These are phyloP conservation scores for Naegleria lovaniensis DNA, from an alignment of 208 protist species.

Conservation along the genomic window DNA sequence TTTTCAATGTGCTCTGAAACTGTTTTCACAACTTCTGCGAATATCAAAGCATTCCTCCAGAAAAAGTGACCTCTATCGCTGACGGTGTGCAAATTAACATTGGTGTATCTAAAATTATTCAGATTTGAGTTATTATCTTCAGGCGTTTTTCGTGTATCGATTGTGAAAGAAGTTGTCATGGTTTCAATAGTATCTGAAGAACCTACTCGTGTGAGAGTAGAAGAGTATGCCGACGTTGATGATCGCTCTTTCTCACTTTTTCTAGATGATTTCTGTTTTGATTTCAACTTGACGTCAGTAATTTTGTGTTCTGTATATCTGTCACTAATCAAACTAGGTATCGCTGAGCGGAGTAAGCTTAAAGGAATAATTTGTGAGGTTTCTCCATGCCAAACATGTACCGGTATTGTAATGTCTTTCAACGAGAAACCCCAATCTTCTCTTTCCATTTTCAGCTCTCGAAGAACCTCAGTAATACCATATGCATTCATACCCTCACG, in stretches of 20 bases:
- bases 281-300: not conserved
- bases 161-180: not conserved
- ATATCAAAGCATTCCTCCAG: not conserved
- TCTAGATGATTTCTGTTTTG: not conserved
- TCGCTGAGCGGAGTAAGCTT: not conserved
- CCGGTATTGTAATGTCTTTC: not conserved
- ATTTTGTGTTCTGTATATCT: not conserved
- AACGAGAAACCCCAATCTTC: not conserved
- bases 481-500: conserved; percentile 11
- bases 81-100: not conserved
- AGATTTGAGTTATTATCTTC: not conserved
- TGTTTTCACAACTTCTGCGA: not conserved
- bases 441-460: not conserved
- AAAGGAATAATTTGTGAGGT: not conserved
- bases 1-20: not conserved
- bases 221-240: not conserved
- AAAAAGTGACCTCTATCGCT: not conserved
- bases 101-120: not conserved
- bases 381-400: conserved; percentile 5
- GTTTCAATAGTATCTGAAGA: not conserved
- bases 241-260: not conserved
- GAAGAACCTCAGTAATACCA: not conserved
- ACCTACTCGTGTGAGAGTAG: not conserved
- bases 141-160: not conserved
- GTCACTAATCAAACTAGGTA: not conserved